These are phyloP conservation scores for Rhodotorula kratochvilovae DNA, from an alignment of 768 basidiomycete genomes.

Conservation along the genomic window DNA sequence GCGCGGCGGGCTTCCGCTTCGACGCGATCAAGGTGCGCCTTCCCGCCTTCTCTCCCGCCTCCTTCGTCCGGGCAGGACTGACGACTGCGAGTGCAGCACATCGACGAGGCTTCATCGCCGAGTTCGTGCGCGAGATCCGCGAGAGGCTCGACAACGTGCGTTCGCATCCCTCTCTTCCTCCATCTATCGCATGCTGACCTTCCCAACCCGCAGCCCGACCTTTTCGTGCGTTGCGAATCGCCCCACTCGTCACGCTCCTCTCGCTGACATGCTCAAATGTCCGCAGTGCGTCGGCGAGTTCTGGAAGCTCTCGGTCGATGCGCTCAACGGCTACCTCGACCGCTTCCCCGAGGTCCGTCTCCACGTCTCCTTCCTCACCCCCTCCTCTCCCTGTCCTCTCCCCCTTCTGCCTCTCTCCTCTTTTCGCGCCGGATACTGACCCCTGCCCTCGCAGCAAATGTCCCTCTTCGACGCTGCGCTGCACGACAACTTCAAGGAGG, in stretches of 20 bases:
- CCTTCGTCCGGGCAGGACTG: neutral
- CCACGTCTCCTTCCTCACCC: neutral
- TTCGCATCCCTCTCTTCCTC: neutral
- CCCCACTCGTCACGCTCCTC: no score
- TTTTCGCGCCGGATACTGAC: no score
- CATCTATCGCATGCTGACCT: no score
- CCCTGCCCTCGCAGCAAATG: neutral
- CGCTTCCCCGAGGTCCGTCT: constrained; percentile 45
- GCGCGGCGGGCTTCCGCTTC: constrained; percentile 50
- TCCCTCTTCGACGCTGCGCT: neutral
- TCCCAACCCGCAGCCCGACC: constrained; percentile 11
- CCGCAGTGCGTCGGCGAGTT: constrained; percentile 45
- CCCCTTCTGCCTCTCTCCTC: no score
- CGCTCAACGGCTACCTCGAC: constrained; percentile 41
- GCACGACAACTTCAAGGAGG: constrained; percentile 48
- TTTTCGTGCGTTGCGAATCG: constrained; percentile 11
- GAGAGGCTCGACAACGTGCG: constrained; percentile 38
- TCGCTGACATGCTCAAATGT: no score
- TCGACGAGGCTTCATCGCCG: constrained; percentile 47
- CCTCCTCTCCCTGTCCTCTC: neutral
- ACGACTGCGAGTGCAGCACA: constrained; percentile 28
- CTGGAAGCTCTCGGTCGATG: constrained; percentile 44
- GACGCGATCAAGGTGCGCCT: constrained; percentile 47
- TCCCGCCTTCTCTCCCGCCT: neutral
- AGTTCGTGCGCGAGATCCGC: constrained; percentile 49